Evolutionary conservation across 805 yeast species (phyloP), one percentile per base, ranked within the genome.

Genomic region (Pichia scutulata): DNA sequence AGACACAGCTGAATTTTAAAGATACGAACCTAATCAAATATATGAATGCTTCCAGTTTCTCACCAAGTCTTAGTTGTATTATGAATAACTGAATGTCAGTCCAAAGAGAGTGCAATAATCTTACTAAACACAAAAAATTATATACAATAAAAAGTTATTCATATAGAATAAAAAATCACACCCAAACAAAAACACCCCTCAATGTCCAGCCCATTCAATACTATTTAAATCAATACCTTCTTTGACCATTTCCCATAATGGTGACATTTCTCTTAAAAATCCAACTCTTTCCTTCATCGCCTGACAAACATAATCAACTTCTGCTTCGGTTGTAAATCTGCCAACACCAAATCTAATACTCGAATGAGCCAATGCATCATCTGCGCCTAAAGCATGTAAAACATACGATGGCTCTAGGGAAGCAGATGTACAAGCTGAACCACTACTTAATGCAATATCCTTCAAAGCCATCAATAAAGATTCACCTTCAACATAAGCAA

Each of bases 211-310:
- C 99, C 99, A 93, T 72, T 93, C 95, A 62, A 93, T 93, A 33
- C 95, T 78, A 63, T 85, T 79, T 67, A 93, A 75, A 65, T 93
- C 99, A 62, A 93, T 92, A 58, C 99, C 99, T 58, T 93, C 98
- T 70, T 93, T 96, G 51, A 89, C 96, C 98, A 93, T 90, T 73
- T 93, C 99, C 98, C 98, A 93, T 61, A 93, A 75, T 45, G 99
- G 99, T 51, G 93, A 82, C 70, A 93, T 76, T 63, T 89, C 92
- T 70, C 99, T 81, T 65, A 93, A 77, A 70, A 89, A 89, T 56
- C 82, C 84, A 49, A 93, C 98, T 69, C 97, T 81, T 66, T 88
- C 90, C 50, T 80, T 75, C 52, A 93, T 88, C 14, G 97, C 96
- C 52, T 84, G 74, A 56, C 93, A 76, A 45, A 93, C 99, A 64